These are phyloP conservation scores for Scorias spongiosa DNA, from an alignment of 2,329 filamentous ascomycete species.

Conservation along the genomic window DNA sequence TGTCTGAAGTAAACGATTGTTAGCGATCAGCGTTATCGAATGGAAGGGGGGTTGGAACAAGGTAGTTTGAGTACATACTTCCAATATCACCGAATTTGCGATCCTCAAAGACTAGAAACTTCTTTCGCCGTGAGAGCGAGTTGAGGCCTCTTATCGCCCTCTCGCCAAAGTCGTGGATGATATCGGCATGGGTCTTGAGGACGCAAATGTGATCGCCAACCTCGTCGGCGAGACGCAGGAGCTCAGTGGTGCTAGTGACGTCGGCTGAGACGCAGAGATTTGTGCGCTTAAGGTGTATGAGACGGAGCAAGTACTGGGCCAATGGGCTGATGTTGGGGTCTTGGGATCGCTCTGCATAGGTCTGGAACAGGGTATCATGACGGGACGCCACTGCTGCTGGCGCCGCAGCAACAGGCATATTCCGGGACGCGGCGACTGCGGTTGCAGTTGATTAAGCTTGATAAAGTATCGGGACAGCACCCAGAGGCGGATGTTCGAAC, in stretches of 20 bases:
- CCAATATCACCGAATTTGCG: conserved; percentile 42
- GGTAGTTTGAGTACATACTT: conserved; percentile 22
- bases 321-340: conserved; percentile 29
- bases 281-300: conserved; percentile 35
- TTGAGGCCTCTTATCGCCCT: conserved; percentile 35
- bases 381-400: conserved; percentile 6
- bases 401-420: conserved; percentile 8
- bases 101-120: conserved; percentile 40
- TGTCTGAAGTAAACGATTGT: conserved; percentile 23
- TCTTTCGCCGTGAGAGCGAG: conserved; percentile 33
- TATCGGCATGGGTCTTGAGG: conserved; percentile 47
- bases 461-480: conserved; percentile 1
- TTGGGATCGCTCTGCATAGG: conserved; percentile 31
- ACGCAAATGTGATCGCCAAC: conserved; percentile 46
- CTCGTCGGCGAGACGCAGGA: conserved; percentile 41
- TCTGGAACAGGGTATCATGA: conserved; percentile 27
- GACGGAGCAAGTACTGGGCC: conserved; percentile 32
- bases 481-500: no score
- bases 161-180: conserved; percentile 44
- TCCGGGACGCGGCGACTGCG: conserved; percentile 8
- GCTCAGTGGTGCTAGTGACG: conserved; percentile 39
- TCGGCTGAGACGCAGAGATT: conserved; percentile 43
- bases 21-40: neutral
- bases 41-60: no score
- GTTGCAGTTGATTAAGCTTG: conserved; percentile 1